Percentiles rank a stretch among this genome's conserved stretches.
Evolutionary conservation across 2,329 filamentous ascomycete genomes (phyloP).

Genomic region (Colletotrichum lentis): DNA sequence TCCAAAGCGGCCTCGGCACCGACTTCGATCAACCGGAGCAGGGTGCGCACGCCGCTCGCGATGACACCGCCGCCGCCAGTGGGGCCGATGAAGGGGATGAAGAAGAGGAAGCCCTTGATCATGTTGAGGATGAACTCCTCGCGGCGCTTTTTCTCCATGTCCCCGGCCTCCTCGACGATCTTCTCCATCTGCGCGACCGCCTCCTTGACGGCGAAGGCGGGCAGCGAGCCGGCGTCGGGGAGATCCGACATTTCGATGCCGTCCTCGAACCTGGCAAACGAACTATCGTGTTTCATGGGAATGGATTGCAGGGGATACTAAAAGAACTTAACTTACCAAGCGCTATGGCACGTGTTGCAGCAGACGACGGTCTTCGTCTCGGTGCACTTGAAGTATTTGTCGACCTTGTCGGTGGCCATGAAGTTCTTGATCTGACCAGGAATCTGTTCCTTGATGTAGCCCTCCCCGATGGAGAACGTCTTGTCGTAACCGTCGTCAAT

Average conservation of each 20-base stretch:
- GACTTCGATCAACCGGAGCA: not conserved
- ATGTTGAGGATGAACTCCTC: constrained; percentile 12
- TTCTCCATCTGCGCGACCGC: not conserved
- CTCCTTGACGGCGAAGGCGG: constrained; percentile 7
- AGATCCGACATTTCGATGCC: constrained; percentile 4
- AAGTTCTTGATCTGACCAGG: constrained; percentile 32
- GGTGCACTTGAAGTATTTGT: constrained; percentile 37
- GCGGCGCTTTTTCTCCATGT: constrained; percentile 2
- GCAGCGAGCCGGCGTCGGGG: not conserved
- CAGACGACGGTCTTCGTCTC: constrained; percentile 16
- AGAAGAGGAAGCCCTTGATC: constrained; percentile 8
- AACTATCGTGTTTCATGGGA: not conserved
- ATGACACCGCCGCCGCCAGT: not conserved
- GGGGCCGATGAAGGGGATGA: constrained; percentile 18
- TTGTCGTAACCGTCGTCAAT: constrained; percentile 36
- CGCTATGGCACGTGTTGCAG: constrained; percentile 15
- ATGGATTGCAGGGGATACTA: not conserved
- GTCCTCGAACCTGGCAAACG: not conserved
- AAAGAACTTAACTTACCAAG: not conserved
- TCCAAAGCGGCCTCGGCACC: not conserved
- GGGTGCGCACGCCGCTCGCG: not conserved
- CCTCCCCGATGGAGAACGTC: constrained; percentile 32
- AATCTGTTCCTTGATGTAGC: constrained; percentile 27
- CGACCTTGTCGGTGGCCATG: constrained; percentile 26
- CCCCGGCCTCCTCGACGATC: not conserved